A percentile compares a stretch with the other conserved stretches of the same genome.
Evolutionary conservation across 139 green algal genomes (phyloP).

Genomic region (Zygnema cylindricum): DNA sequence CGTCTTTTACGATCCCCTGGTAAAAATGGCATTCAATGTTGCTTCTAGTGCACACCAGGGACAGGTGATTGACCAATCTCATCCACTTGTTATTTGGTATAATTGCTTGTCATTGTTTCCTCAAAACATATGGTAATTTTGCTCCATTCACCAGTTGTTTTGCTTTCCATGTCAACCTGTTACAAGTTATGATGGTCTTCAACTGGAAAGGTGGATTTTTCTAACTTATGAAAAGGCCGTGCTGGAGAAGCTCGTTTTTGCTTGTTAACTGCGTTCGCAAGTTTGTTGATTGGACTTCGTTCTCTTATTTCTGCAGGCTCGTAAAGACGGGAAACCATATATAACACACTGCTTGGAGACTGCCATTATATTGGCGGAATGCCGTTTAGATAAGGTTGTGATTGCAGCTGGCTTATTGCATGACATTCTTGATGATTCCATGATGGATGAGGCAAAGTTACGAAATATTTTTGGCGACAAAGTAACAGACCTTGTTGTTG

Average conservation of each 20-base stretch:
- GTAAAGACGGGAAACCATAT: slow-evolving; percentile 52
- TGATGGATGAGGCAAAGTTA: slow-evolving; percentile 58
- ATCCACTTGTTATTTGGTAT: no score
- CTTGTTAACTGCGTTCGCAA: not conserved
- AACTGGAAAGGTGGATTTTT: not conserved
- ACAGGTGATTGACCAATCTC: slow-evolving; percentile 43
- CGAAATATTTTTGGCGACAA: slow-evolving; percentile 37
- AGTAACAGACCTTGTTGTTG: slow-evolving; percentile 52
- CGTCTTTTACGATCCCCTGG: slow-evolving; percentile 58
- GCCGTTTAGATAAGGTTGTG: slow-evolving; percentile 37
- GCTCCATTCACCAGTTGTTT: no score
- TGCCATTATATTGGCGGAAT: slow-evolving; percentile 59
- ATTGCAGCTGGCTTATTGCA: slow-evolving; percentile 66
- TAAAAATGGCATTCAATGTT: slow-evolving; percentile 55
- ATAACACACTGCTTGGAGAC: slow-evolving; percentile 63
- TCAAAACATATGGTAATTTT: no score
- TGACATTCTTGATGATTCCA: slow-evolving; percentile 63
- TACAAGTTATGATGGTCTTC: no score
- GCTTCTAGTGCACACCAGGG: slow-evolving; percentile 48
- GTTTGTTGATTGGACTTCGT: no score
- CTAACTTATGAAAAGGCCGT: not conserved
- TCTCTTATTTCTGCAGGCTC: slow-evolving; percentile 31
- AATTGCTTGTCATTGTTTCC: no score
- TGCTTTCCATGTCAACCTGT: no score
- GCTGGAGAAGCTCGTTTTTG: not conserved